Base-by-base conservation (phyloP, 2,329 filamentous ascomycete genomes). In the Chrysoporthe cubensis region DNA sequence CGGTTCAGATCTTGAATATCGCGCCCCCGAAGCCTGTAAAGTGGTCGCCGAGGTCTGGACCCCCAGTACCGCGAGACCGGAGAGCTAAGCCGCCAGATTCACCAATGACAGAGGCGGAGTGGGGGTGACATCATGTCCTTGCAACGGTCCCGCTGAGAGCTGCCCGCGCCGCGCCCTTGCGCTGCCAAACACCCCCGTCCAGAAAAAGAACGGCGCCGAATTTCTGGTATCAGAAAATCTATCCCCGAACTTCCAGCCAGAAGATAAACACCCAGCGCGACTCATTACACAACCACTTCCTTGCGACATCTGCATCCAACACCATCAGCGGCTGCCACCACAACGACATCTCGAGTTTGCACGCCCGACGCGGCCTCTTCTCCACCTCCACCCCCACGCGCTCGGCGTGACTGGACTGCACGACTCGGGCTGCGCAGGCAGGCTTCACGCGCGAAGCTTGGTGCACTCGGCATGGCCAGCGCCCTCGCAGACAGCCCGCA, bases 401-500 rank as follows among this genome's bases (percentile, higher is more conserved):
- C 50, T 46, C 16, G 37, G 69, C 62, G 69, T 70, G 67, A 70
- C 64, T 67, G 69, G 69, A 58, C 32, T 32, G 16, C 11, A 16
- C 57, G 60, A 57, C 32, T 43, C 44, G 59, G 44, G 43, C 37
- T 48, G 37, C 54, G 18, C 58, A 44, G 65, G 56, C n/a, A 65
- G 58, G 57, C 18, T 56, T 44, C n/a, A 64, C 40, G 43, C 54
- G 34, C 56, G 56, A 43, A 21, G 40, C 48, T 57, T 67, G 57
- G 46, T 66, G 62, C 62, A 60, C 54, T 42, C 18, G 26, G 56
- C 40, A 70, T 70, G 68, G 54, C 68, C 32, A 68, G 65, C 59
- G 58, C 50, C 26, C 58, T 68, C 44, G 46, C 64, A 42, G 62
- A 72, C 54, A 72, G 69, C 71, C 70, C 73, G 60, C 67, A 66